Percentiles rank a stretch among this genome's conserved stretches.
phyloP scores from a whole-genome alignment of 2,329 filamentous ascomycete genomes.

The Stagonosporopsis rhizophila region DNA sequence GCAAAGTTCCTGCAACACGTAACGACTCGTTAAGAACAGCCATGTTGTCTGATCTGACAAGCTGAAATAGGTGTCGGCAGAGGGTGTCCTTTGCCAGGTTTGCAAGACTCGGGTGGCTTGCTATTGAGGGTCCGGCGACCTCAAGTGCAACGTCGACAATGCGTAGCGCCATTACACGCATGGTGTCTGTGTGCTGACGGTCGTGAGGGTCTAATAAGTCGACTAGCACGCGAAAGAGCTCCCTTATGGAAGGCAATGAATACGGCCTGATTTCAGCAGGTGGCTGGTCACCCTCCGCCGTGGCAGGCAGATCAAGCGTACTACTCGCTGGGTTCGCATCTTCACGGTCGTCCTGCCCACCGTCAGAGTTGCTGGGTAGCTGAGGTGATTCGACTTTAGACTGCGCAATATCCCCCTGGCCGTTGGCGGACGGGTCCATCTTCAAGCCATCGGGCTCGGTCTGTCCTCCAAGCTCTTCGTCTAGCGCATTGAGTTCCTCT shows the following conservation, averaged over 20 bases:
- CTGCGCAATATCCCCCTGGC: slow-evolving; percentile 58
- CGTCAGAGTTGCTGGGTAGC: slow-evolving; percentile 43
- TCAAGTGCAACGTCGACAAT: slow-evolving; percentile 98
- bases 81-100: slow-evolving; percentile 89
- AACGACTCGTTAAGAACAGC: slow-evolving; percentile 91
- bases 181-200: slow-evolving; percentile 87
- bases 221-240: slow-evolving; percentile 91
- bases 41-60: slow-evolving; percentile 96
- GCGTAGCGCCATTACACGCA: slow-evolving; percentile 95
- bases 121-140: slow-evolving; percentile 93
- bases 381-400: slow-evolving; percentile 47
- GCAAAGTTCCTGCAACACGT: slow-evolving; percentile 86
- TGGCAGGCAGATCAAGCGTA: slow-evolving; percentile 54
- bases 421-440: slow-evolving; percentile 80
- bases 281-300: slow-evolving; percentile 53
- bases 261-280: slow-evolving; percentile 78
- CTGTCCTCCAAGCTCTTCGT: slow-evolving; percentile 71
- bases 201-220: slow-evolving; percentile 94
- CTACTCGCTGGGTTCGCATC: slow-evolving; percentile 51
- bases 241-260: slow-evolving; percentile 90
- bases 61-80: slow-evolving; percentile 93
- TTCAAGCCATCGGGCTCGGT: slow-evolving; percentile 72
- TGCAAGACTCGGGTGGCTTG: slow-evolving; percentile 86
- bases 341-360: slow-evolving; percentile 45
- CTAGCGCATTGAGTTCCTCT: slow-evolving; percentile 69